Evolutionary conservation across 2,329 filamentous ascomycete species (phyloP).

Genomic region (Cladophialophora exuberans): DNA sequence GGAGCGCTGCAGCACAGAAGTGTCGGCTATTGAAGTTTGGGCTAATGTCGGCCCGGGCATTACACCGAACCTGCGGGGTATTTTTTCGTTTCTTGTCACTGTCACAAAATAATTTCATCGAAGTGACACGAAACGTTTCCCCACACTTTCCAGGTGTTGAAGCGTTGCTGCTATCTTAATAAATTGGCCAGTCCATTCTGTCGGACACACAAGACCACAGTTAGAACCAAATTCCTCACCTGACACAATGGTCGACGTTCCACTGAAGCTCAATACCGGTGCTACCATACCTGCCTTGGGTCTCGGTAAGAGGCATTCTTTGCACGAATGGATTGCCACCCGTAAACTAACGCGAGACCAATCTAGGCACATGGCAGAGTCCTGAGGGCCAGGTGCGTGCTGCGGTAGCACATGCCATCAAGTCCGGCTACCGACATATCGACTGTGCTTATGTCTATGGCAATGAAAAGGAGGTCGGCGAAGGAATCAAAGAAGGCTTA

Average conservation of each 20-base stretch:
- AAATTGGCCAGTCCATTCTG: conserved; percentile 1
- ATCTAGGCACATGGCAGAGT: conserved; percentile 56
- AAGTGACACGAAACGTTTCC: not conserved
- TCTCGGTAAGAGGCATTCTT: conserved; percentile 40
- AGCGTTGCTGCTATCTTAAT: not conserved
- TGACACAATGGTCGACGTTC: conserved; percentile 31
- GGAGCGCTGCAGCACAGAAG: no score
- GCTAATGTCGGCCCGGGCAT: not conserved
- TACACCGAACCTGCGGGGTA: conserved; percentile 8
- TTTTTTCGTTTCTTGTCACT: no score
- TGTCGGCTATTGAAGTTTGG: not conserved
- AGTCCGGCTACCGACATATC: conserved; percentile 43
- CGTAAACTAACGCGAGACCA: not conserved
- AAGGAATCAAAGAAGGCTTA: conserved; percentile 54
- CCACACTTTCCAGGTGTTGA: not conserved
- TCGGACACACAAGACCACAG: not conserved
- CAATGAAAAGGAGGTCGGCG: conserved; percentile 69
- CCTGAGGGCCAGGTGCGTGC: conserved; percentile 50
- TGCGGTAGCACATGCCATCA: conserved; percentile 51
- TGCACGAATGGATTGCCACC: no score
- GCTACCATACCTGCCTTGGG: conserved; percentile 53
- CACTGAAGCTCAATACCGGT: conserved; percentile 53
- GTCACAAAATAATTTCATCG: not conserved
- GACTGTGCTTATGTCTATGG: conserved; percentile 51
- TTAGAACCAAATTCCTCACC: not conserved